Base-by-base conservation (phyloP, 192 early-diverging fungal species). In the Coemansia sp. region DNA sequence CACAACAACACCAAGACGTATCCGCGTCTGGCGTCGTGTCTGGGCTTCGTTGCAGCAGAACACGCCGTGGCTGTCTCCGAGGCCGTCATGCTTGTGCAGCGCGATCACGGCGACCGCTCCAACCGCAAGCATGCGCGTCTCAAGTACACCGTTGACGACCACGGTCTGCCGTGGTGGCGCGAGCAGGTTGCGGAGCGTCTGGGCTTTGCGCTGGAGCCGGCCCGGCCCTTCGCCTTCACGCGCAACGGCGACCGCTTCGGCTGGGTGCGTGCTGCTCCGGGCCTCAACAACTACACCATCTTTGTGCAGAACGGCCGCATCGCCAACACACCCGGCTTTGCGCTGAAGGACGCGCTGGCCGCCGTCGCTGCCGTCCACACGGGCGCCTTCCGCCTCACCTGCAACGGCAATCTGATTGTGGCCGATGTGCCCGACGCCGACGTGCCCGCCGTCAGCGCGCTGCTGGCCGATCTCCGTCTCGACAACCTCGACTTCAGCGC, bases 1-100 rank as follows among this genome's bases (percentile, higher is more conserved):
- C 96, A 98, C 87, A 92, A 92, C 69, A 98, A 97, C 91, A 94
- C 94, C 71, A 95, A 94, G 87, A 98, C 96, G 9, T 98, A 95
- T 72, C 96, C 96, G 49, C 88, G 91, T 41, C 86, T 94, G 48
- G 95, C 88, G 12, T 75, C 91, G 38, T 64, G 90, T 18, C 79
- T 98, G 41, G 93, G 93, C 59, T 98, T 91, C 83, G 83, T 86
- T 67, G 91, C 92, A 49, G 83, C 88, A 61, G 93, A 92, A 26
- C 71, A 87, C 48, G 95, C 92, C 37, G 81, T 97, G 48, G 80
- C 85, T 32, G 90, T 95, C n/a, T 90, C 88, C 53, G 94, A 96
- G 70, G 90, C 92, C 81, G 94, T 98, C 12, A 92, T 96, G 88
- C 76, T 90, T 0, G 92, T 94, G 48, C 96, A 98, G 84, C 89